Percentiles rank a stretch among this genome's conserved stretches.
Evolutionary conservation across 257 asterid genomes (phyloP).

Genomic region (Forsythia suspensa): DNA sequence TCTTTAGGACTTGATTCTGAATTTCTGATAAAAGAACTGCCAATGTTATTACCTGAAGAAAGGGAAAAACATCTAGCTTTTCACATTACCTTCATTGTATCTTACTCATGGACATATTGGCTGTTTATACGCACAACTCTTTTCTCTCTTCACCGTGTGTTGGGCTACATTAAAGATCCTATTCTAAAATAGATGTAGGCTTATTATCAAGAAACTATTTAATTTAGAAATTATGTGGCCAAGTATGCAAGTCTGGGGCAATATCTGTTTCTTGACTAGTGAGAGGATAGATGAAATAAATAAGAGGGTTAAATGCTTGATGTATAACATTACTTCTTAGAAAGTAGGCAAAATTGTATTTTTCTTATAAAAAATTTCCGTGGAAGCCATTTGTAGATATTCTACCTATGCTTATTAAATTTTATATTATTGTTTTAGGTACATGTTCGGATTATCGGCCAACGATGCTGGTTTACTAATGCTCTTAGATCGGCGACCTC

Average conservation of each 20-base stretch:
- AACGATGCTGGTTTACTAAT: conserved; percentile 68
- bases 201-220: neutral
- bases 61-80: neutral
- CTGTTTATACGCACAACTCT: neutral
- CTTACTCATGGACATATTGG: neutral
- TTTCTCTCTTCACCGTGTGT: neutral
- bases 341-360: neutral
- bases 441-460: conserved; percentile 69
- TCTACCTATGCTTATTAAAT: neutral
- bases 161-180: neutral
- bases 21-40: neutral
- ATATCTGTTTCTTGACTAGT: neutral
- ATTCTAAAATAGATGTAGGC: neutral
- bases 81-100: neutral
- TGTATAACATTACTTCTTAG: neutral
- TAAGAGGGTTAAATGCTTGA: neutral
- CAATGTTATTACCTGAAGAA: neutral
- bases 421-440: conserved; percentile 42
- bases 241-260: neutral
- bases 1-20: neutral
- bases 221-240: neutral
- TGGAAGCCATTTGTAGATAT: neutral
- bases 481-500: conserved; percentile 76
- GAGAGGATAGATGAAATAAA: neutral
- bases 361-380: neutral